phyloP scores from a whole-genome alignment of 208 protist genomes.

The Trypanosoma mega region DNA sequence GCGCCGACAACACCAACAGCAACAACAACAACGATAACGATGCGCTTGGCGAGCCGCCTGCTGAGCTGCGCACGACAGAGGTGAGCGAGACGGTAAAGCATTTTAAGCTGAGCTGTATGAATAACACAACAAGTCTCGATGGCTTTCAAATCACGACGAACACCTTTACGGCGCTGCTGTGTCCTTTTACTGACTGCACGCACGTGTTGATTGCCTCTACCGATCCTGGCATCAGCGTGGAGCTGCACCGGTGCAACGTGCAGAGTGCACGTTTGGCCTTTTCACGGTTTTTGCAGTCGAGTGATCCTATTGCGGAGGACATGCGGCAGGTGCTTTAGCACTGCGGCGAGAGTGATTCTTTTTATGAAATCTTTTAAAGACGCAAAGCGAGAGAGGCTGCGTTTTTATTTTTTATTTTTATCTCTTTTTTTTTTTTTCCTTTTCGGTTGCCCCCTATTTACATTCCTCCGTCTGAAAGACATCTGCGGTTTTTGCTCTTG shows the following conservation, averaged over 20 bases:
- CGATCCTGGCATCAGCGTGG: constrained; percentile 63
- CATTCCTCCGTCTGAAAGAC: too few relatives aligned
- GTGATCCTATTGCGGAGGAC: constrained; percentile 54
- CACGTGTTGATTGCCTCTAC: constrained; percentile 83
- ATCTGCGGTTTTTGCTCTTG: too few relatives aligned
- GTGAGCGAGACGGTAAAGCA: constrained; percentile 90
- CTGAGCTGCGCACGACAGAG: constrained; percentile 76
- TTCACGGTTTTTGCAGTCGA: constrained; percentile 68
- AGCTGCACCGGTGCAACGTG: constrained; percentile 83
- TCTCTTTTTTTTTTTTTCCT: background rate
- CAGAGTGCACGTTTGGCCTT: constrained; percentile 55
- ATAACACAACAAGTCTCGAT: constrained; percentile 81
- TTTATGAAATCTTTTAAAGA: too few relatives aligned
- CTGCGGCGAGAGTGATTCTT: too few relatives aligned
- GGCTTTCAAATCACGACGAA: constrained; percentile 73
- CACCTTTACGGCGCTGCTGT: constrained; percentile 77
- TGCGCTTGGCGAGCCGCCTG: constrained; percentile 14
- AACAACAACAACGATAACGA: background rate
- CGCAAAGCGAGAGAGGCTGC: too few relatives aligned
- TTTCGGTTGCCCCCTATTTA: too few relatives aligned
- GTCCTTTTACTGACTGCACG: constrained; percentile 85
- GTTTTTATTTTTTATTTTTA: background rate
- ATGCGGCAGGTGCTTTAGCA: constrained; percentile 89
- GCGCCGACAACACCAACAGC: constrained; percentile 9
- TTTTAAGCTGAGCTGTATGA: constrained; percentile 92